Percentiles rank a stretch among this genome's conserved stretches.
Conservation (phyloP, 2,329 filamentous ascomycete genomes). For the Penicillium sp. region DNA sequence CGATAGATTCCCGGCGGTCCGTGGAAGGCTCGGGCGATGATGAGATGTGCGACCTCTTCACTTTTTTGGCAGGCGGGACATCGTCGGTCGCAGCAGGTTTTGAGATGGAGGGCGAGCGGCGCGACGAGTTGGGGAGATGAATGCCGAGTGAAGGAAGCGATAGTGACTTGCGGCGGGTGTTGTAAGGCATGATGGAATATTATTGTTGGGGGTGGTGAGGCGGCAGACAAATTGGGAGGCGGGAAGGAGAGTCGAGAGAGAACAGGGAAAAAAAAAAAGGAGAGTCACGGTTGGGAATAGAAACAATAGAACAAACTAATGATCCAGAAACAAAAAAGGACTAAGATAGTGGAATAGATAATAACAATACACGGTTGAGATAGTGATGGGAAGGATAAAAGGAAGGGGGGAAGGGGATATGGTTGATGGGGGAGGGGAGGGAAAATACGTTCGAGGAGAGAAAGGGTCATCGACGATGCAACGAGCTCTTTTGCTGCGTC, state of each 20-base stretch:
- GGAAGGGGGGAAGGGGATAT: slow-evolving; percentile 7
- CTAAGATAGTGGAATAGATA: slow-evolving; percentile 14
- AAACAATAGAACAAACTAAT: slow-evolving; percentile 14
- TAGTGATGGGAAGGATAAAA: slow-evolving; percentile 16
- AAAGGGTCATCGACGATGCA: slow-evolving; percentile 26
- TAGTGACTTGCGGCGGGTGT: slow-evolving; percentile 93
- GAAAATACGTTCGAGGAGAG: slow-evolving; percentile 9
- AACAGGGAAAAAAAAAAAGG: slow-evolving; percentile 11
- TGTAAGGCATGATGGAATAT: slow-evolving; percentile 75
- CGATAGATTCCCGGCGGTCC: slow-evolving; percentile 21
- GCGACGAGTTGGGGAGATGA: slow-evolving; percentile 67
- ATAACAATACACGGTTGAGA: slow-evolving; percentile 19
- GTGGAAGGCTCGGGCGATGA: slow-evolving; percentile 45
- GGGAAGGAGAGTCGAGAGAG: slow-evolving; percentile 13
- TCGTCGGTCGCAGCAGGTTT: slow-evolving; percentile 62
- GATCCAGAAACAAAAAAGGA: slow-evolving; percentile 9
- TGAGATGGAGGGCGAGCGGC: slow-evolving; percentile 63
- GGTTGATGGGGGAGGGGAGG: slow-evolving; percentile 4
- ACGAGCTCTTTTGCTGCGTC: slow-evolving; percentile 19
- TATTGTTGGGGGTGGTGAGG: slow-evolving; percentile 13
- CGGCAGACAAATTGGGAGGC: slow-evolving; percentile 19
- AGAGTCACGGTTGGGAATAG: slow-evolving; percentile 14
- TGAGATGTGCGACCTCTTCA: slow-evolving; percentile 73
- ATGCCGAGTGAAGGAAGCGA: slow-evolving; percentile 92
- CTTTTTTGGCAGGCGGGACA: slow-evolving; percentile 62